Percentiles rank a stretch among this genome's conserved stretches.
Evolutionary conservation across 345 rosid genomes (phyloP).

Genomic region (Hirschfeldia incana): DNA sequence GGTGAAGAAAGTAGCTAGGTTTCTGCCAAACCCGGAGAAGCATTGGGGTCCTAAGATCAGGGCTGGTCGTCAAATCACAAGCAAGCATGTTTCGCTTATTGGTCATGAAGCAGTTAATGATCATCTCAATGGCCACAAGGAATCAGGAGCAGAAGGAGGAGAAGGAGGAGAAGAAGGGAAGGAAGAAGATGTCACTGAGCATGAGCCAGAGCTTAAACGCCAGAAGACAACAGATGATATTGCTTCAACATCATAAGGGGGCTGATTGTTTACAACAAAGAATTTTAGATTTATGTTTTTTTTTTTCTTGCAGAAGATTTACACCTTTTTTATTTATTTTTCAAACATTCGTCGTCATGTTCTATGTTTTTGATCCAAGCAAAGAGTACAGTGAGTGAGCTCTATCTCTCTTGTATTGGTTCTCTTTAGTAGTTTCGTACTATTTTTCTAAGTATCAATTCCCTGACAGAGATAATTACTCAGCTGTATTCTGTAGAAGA

Average conservation of each 20-base stretch:
- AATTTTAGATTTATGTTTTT: not conserved
- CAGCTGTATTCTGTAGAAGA: no score
- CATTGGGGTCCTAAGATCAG: slow-evolving; percentile 99
- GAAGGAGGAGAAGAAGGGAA: slow-evolving; percentile 36
- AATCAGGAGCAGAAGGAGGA: slow-evolving; percentile 43
- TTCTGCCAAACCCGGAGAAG: slow-evolving; percentile 97
- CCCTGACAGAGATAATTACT: no score
- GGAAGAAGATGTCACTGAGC: slow-evolving; percentile 28
- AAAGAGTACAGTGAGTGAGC: not conserved
- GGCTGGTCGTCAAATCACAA: slow-evolving; percentile 94
- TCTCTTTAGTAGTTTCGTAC: not conserved
- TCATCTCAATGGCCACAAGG: slow-evolving; percentile 53
- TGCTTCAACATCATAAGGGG: slow-evolving; percentile 26
- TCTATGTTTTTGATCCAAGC: slow-evolving; percentile 2
- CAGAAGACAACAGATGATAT: slow-evolving; percentile 32
- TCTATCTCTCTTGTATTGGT: not conserved
- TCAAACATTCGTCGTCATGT: not conserved
- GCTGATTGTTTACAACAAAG: not conserved
- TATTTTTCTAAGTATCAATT: not conserved
- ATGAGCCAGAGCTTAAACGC: slow-evolving; percentile 37
- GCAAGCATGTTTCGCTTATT: slow-evolving; percentile 89
- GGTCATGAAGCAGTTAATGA: slow-evolving; percentile 90
- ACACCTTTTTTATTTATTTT: not conserved
- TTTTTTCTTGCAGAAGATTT: slow-evolving; percentile 4
- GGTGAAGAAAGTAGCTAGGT: slow-evolving; percentile 84